phyloP scores from a whole-genome alignment of 2,329 filamentous ascomycete species.

The Curvularia sp. region DNA sequence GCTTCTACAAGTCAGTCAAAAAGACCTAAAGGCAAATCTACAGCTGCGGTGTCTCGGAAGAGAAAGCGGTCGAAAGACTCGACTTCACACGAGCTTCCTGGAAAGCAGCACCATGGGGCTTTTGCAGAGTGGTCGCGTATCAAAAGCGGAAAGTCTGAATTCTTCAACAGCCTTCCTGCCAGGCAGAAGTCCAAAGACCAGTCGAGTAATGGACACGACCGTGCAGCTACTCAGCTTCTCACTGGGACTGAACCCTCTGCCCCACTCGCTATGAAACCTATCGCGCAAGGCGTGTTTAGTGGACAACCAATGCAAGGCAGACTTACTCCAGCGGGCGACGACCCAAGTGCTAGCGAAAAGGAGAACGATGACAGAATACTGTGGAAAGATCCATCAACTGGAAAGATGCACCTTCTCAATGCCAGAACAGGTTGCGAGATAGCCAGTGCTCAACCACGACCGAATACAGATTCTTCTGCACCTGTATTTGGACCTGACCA shows the following conservation, averaged over 20 bases:
- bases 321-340: background rate
- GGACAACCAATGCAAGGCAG: background rate
- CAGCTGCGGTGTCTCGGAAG: slow-evolving; percentile 20
- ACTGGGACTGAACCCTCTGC: background rate
- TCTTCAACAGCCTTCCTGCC: slow-evolving; percentile 39
- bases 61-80: slow-evolving; percentile 25
- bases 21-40: background rate
- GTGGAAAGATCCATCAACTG: slow-evolving; percentile 70
- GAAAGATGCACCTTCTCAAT: slow-evolving; percentile 61
- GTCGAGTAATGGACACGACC: background rate
- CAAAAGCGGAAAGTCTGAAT: slow-evolving; percentile 51
- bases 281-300: slow-evolving; percentile 23
- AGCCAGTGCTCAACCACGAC: slow-evolving; percentile 22
- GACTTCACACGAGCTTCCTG: slow-evolving; percentile 1
- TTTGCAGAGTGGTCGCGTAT: slow-evolving; percentile 55
- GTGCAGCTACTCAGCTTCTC: background rate
- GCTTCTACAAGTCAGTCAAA: background rate
- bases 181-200: slow-evolving; percentile 8
- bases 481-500: slow-evolving; percentile 17
- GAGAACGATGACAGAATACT: slow-evolving; percentile 50
- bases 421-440: slow-evolving; percentile 61
- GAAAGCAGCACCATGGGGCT: slow-evolving; percentile 16
- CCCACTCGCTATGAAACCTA: slow-evolving; percentile 19
- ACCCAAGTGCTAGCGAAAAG: background rate
- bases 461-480: slow-evolving; percentile 14